Evolutionary conservation across 2,329 filamentous ascomycete species (phyloP), one percentile per base, ranked within the genome.

Genomic region (Ophiostoma pallidulum): DNA sequence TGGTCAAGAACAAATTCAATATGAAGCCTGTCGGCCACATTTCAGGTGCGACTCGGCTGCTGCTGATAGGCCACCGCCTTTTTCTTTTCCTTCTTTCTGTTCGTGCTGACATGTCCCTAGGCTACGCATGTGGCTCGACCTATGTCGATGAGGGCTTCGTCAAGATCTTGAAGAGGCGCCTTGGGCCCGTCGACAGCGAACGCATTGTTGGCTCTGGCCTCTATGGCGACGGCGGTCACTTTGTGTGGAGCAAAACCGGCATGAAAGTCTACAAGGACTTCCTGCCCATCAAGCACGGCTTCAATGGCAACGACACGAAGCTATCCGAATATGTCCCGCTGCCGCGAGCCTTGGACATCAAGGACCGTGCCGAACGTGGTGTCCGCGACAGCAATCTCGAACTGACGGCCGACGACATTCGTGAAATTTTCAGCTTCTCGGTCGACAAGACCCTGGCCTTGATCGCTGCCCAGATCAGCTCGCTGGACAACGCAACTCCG

Each of bases 261-360:
- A 53, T 56, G 39, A 44, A 51, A 5, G 42, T 62, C 3, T 57
- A 55, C 29, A 47, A 56, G n/a, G 51, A 52, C 4, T 59, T 59
- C 24, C 29, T 57, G 18, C 51, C 51, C 4, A 51, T 62, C 41
- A 59, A 60, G 53, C 53, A 57, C 41, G 48, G 43, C 12, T 53
- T 60, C 32, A 54, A 54, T 20, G 57, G 55, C 20, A 45, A 44
- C 19, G 46, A 55, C 14, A 41, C 48, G 18, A 49, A 45, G 14
- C 46, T 54, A 8, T 47, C 36, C 6, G 38, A 52, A 18, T 46
- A 45, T 2, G 50, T 58, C 10, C 38, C 48, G n/a, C 43, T 59
- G 32, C 53, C 54, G n/a, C 38, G 45, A 10, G 50, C 47, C 20
- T 45, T 58, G 31, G 51, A 50, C 19, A 48, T 50, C 7, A 38